phyloP scores from a whole-genome alignment of 495 filamentous ascomycete genomes.

The Penicillium pulvis region DNA sequence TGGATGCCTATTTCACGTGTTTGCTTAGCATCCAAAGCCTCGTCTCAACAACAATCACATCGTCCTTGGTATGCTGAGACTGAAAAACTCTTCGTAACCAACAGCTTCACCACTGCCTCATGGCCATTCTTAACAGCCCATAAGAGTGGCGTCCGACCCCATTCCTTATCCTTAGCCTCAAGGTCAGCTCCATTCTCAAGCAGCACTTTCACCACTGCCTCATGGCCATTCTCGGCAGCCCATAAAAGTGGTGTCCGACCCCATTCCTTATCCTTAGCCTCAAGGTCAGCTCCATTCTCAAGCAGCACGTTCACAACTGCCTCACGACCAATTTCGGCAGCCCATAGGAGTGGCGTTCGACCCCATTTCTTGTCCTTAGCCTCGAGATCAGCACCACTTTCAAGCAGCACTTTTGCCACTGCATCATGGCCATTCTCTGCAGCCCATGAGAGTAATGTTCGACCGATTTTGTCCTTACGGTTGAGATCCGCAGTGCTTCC shows the following conservation, averaged over 20 bases:
- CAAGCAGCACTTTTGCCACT: not conserved
- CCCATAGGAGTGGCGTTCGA: constrained; percentile 2
- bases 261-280: not conserved
- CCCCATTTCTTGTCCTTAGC: not conserved
- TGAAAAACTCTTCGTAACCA: no score
- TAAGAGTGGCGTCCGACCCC: not conserved
- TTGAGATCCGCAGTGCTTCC: not conserved
- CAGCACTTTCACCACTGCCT: not conserved
- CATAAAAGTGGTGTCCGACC: not conserved
- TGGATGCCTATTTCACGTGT: no score
- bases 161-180: not conserved
- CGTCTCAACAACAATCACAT: no score
- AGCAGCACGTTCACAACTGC: not conserved
- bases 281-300: not conserved
- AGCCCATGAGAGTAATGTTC: not conserved
- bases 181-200: not conserved
- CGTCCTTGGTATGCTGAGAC: no score
- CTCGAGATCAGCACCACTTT: constrained; percentile 4
- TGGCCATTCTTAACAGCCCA: not conserved
- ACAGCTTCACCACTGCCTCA: no score
- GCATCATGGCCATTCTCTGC: not conserved
- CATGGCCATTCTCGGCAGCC: not conserved
- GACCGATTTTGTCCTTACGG: not conserved
- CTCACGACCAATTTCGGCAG: not conserved
- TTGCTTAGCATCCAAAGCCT: no score